Base-by-base conservation (phyloP, 2,329 filamentous ascomycete genomes). In the Alternaria sp. region DNA sequence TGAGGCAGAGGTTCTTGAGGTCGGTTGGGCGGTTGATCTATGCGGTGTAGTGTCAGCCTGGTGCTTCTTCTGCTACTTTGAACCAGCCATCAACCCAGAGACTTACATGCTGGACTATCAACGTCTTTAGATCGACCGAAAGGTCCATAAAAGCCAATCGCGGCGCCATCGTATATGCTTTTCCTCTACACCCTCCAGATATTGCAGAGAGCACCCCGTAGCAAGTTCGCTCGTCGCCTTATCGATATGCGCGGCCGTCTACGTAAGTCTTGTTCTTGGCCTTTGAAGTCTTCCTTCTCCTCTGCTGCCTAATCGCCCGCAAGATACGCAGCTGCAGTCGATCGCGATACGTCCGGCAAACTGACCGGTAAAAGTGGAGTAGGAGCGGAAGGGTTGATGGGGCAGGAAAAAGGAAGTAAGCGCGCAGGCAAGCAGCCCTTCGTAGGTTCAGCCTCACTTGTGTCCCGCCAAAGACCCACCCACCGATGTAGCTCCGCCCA, bases 1-100 rank as follows among this genome's bases (percentile, higher is more conserved):
- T 79, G 40, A 85, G 81, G 65, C 83, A 85, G 47, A 84, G 72
- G 58, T 78, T 82, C 63, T 81, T 81, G 69, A 85, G 81, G 64
- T 85, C 82, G 61, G 81, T 82, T 5, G 83, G 83, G 15, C 83
- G 82, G 51, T 71, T 79, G 57, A 84, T 75, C 80, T 83, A 59
- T 5, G 25, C 9, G 5, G 12, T 30, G 21, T 19, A 44, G 21
- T 17, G 49, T 62, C 55, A 62, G 59, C 26, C 49, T 40, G 6
- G 23, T 57, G 45, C 46, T 40, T 23, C 9, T 30, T 19, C 44
- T 21, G 26, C 26, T 32, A 52, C 53, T 4, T 45, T 7, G 9
- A 52, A 26, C 32, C n/a, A 1, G 11, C 40, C 12, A 46, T 59
- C 40, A 19, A 25, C 17, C 59, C 13, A 43, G 11, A 46, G 28